Conservation (phyloP, 2,329 filamentous ascomycete species). For the Fusarium humuli region DNA sequence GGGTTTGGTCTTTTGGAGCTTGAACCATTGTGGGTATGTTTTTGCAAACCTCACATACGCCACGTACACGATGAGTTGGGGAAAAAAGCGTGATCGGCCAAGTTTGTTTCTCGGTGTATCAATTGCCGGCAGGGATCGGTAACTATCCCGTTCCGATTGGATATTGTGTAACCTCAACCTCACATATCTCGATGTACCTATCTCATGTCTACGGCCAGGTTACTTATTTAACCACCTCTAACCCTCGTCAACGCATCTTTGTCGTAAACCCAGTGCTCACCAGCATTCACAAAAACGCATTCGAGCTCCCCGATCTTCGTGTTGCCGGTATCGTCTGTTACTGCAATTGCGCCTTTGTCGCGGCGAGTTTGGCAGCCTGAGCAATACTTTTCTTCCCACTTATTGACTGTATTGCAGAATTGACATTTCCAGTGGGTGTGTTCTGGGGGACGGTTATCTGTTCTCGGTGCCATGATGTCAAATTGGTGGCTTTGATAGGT, state of each 20-base stretch:
- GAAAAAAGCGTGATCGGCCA: neutral
- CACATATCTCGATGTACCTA: too few species aligned
- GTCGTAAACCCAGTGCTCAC: neutral
- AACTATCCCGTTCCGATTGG: neutral
- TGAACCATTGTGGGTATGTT: neutral
- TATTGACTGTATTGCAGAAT: neutral
- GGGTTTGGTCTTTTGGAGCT: neutral
- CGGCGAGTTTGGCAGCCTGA: neutral
- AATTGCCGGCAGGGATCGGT: slow-evolving; percentile 1
- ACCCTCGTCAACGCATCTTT: neutral
- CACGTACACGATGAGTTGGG: neutral
- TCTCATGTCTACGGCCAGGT: too few species aligned
- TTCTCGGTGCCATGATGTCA: neutral
- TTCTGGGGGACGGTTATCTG: neutral
- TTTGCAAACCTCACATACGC: slow-evolving; percentile 4
- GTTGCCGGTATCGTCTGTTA: neutral
- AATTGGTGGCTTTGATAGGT: fast-evolving
- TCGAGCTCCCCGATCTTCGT: neutral
- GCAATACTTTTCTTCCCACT: neutral
- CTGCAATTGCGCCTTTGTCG: fast-evolving
- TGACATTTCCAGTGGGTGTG: neutral
- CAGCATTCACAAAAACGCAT: neutral
- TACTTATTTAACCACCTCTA: neutral
- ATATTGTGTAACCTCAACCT: neutral
- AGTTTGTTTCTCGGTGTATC: neutral